Evolutionary conservation across 2,329 filamentous ascomycete species (phyloP).

Genomic region (Diaporthe caulivora): DNA sequence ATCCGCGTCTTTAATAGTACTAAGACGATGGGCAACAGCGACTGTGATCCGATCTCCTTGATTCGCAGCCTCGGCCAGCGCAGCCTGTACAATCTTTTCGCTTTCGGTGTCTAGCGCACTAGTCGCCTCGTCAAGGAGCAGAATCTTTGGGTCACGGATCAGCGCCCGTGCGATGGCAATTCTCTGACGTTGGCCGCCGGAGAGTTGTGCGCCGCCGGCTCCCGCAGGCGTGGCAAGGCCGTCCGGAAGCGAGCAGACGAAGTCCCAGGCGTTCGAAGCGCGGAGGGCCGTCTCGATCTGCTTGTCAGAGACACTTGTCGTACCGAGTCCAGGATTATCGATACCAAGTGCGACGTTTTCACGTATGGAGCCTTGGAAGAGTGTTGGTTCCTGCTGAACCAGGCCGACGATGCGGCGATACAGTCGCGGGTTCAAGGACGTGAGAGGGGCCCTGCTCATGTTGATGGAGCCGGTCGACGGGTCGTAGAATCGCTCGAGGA

Average conservation of each 20-base stretch:
- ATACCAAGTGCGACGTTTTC: constrained; percentile 50
- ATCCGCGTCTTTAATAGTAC: constrained; percentile 61
- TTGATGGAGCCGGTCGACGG: constrained; percentile 62
- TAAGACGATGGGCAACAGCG: constrained; percentile 73
- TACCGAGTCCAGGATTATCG: constrained; percentile 29
- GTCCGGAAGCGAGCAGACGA: constrained; percentile 34
- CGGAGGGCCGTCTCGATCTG: constrained; percentile 46
- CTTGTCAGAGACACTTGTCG: constrained; percentile 39
- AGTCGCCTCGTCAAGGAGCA: constrained; percentile 65
- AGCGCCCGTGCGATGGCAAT: constrained; percentile 34
- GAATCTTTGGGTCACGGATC: constrained; percentile 15
- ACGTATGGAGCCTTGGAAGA: constrained; percentile 64
- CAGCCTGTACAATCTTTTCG: constrained; percentile 63
- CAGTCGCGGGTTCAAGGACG: constrained; percentile 61
- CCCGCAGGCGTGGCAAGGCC: constrained; percentile 32
- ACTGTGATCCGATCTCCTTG: constrained; percentile 73
- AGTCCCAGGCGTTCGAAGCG: constrained; percentile 47
- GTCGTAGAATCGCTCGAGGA: constrained; percentile 58
- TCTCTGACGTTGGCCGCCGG: constrained; percentile 35
- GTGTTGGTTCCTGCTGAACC: constrained; percentile 71
- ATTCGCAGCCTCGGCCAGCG: constrained; percentile 47
- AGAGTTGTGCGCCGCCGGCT: constrained; percentile 13
- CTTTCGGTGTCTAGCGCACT: constrained; percentile 70
- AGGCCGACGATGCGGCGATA: constrained; percentile 60
- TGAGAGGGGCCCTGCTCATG: constrained; percentile 69